Base-by-base conservation (phyloP, 148 eudicot genomes). In the Fagopyrum homotropicum region DNA sequence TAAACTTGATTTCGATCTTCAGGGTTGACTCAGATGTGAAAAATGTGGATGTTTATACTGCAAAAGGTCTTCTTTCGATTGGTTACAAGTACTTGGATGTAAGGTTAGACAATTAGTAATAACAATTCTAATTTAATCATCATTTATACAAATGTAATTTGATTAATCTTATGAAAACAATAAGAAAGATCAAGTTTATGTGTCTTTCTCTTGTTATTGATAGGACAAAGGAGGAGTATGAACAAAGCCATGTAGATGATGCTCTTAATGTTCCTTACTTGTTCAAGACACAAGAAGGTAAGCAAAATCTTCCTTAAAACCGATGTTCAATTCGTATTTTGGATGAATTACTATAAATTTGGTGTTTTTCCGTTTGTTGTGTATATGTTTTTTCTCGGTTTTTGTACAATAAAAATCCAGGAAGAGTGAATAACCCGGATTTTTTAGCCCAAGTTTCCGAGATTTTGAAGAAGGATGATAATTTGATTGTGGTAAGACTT, bases 191-290 rank as follows among this genome's bases (percentile, higher is more conserved):
- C 40, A 9, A 8, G 0, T 59, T 59, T 7, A 22, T 59, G 35
- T 4, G 43, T 29, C 9, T 26, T 61, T 61, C 68, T 61, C 30
- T 40, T 15, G 11, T 64, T 64, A 30, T 11, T 40, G 47, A 9
- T 66, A 66, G 93, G 81, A 91, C 91, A 15, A 80, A 70, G 40
- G 97, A 87, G 75, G 97, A 91, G 77, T 88, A 85, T 64, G 84
- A 84, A 40, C 84, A 84, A 40, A 85, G 97, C 5, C 91, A 91
- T 63, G 80, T 81, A 10, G 91, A 89, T 30, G 83, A 80, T 57
- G 88, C 97, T 26, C n/a, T 89, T 19, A 89, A 88, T 72, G 76
- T 88, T 57, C 93, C 97, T 64, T 91, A 91, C 72, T 75, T 91
- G 89, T 87, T 91, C 82, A 77, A 15, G 57, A 83, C 97, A 75